phyloP scores from a whole-genome alignment of 768 basidiomycete genomes.

The Phlebiopsis flavidoalba region DNA sequence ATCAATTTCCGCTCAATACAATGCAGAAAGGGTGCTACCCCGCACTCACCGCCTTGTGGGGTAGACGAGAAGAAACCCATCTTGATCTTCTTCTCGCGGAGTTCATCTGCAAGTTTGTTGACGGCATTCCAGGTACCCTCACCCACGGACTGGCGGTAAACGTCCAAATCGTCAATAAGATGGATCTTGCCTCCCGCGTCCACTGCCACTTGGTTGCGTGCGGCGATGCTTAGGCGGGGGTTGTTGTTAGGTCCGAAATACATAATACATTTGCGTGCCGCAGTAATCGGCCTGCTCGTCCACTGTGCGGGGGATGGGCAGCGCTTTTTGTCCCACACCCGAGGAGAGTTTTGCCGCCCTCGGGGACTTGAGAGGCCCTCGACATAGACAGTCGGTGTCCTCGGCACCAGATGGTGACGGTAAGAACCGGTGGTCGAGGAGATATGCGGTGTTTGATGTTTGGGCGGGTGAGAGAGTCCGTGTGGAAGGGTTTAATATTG shows the following conservation, averaged over 20 bases:
- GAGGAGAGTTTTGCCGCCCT: constrained; percentile 33
- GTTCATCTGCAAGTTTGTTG: constrained; percentile 74
- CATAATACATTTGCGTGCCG: constrained; percentile 81
- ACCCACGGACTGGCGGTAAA: constrained; percentile 70
- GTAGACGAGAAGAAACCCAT: constrained; percentile 95
- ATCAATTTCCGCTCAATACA: constrained; percentile 22
- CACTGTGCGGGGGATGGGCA: constrained; percentile 71
- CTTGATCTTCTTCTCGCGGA: constrained; percentile 82
- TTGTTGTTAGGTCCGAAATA: constrained; percentile 80
- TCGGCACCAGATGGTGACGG: constrained; percentile 71
- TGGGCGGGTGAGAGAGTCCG: constrained; percentile 71
- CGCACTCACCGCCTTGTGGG: constrained; percentile 77
- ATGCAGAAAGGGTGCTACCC: constrained; percentile 10
- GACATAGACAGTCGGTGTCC: constrained; percentile 66
- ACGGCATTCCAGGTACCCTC: constrained; percentile 78
- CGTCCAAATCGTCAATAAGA: constrained; percentile 76
- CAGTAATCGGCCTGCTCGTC: constrained; percentile 86
- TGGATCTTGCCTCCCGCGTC: constrained; percentile 85
- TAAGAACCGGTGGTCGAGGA: constrained; percentile 77
- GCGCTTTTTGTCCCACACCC: constrained; percentile 46
- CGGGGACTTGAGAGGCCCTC: constrained; percentile 50
- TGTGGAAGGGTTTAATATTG: constrained; percentile 81
- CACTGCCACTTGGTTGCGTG: constrained; percentile 83
- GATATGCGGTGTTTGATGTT: constrained; percentile 75
- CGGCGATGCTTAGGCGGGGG: constrained; percentile 75